Evolutionary conservation across 805 yeast species (phyloP), one percentile per base, ranked within the genome.

Genomic region (Saccharomycopsis synnaedendra): DNA sequence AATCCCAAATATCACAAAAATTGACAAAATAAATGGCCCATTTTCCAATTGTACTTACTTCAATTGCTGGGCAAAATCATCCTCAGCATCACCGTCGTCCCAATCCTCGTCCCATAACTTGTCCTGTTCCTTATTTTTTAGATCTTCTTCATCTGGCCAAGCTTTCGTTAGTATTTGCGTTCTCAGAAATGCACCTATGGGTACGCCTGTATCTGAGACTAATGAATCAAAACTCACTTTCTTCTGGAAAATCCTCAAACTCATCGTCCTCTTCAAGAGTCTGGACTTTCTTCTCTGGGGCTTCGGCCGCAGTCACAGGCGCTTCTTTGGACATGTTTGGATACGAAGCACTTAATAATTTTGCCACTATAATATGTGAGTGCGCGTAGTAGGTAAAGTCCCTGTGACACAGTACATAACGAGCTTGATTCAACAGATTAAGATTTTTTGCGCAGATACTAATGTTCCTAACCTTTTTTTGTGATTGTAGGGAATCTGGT

Each of bases 81-180:
- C 97, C 51, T 85, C 93, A 50, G 82, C 85, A 58, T 89, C 96
- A 53, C 88, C 95, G 62, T 90, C 94, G 56, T 85, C 97, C 98
- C 98, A 90, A 62, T 87, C 90, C 64, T 89, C 96, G 57, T 89
- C 96, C 97, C 97, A 89, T 45, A 89, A 75, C 53, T 78, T 73
- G 57, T 76, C 65, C 63, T 75, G 74, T 55, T 75, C 70, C 56
- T 70, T 67, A 36, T 72, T 60, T 52, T 73, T 71, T 54, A 77
- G 62, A 48, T 81, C 64, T 57, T 80, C 71, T 49, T 71, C 63
- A 36, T 70, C 73, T n/a, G 75, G 65, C 96, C 96, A 88, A 56
- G 82, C 80, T 67, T 39, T 10, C 19, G 44, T 47, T 42, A 47
- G 48, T 40, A 42, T n/a, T 19, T 29, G 44, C 3, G 11, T 9